A percentile compares a stretch with the other conserved stretches of the same genome.
Conservation (phyloP, 2,329 filamentous ascomycete genomes). For the Calonectria pseudoturangicola region DNA sequence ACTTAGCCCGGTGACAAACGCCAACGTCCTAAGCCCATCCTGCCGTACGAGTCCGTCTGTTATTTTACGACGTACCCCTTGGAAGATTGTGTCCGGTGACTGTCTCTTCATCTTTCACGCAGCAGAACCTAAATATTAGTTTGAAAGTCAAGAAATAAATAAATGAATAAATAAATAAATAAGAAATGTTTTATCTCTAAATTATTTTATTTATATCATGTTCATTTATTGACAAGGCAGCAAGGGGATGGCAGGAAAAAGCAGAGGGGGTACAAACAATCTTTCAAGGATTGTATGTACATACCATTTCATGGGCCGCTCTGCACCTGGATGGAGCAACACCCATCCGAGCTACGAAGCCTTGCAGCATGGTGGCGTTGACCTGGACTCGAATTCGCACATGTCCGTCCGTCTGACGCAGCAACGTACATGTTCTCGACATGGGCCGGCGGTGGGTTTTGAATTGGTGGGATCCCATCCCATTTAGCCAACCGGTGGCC, state of each 20-base stretch:
- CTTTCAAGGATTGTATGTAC: slow-evolving; percentile 9
- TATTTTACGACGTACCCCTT: slow-evolving; percentile 3
- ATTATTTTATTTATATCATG: no score
- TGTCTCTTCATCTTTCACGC: no score
- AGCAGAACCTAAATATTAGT: no score
- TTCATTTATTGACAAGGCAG: no score
- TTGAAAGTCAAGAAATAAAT: no score
- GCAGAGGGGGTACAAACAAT: no score
- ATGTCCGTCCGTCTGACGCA: slow-evolving; percentile 6
- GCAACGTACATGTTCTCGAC: slow-evolving; percentile 6
- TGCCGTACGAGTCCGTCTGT: slow-evolving; percentile 34
- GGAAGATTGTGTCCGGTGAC: no score
- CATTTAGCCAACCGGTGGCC: slow-evolving; percentile 14
- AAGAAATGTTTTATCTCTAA: no score
- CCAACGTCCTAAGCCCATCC: slow-evolving; percentile 31
- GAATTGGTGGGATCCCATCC: neutral
- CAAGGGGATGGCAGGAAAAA: no score
- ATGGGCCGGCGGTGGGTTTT: slow-evolving; percentile 15
- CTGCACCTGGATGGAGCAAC: slow-evolving; percentile 30
- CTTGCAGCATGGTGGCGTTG: slow-evolving; percentile 31
- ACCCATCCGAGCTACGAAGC: slow-evolving; percentile 26
- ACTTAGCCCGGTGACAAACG: slow-evolving; percentile 45
- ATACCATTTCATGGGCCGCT: slow-evolving; percentile 16
- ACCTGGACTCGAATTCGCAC: slow-evolving; percentile 10
- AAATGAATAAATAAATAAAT: no score